phyloP scores from a whole-genome alignment of 2,329 filamentous ascomycete genomes.

The Talaromyces sp. region DNA sequence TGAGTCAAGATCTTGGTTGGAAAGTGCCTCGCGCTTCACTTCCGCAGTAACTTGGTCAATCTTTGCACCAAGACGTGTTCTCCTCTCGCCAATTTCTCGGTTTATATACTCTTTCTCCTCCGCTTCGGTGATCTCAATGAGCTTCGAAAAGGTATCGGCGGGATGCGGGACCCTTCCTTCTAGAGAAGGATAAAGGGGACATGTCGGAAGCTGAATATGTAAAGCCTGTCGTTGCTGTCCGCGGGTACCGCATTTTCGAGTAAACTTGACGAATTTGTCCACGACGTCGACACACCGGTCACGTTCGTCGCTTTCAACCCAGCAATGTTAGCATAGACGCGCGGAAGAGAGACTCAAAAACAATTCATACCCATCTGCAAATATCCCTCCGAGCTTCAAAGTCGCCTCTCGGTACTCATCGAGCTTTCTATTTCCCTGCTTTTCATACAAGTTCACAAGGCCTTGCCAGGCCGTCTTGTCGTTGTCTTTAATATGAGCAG shows the following conservation, averaged over 20 bases:
- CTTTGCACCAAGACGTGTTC: conserved; percentile 79
- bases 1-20: conserved; percentile 68
- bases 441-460: conserved; percentile 78
- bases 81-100: conserved; percentile 78
- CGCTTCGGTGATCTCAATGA: conserved; percentile 76
- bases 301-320: conserved; percentile 47
- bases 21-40: conserved; percentile 79
- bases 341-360: neutral
- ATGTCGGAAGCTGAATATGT: conserved; percentile 70
- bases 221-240: conserved; percentile 72
- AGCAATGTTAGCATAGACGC: neutral
- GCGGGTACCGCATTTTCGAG: conserved; percentile 65
- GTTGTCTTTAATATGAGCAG: conserved; percentile 64
- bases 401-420: conserved; percentile 69
- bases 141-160: conserved; percentile 70
- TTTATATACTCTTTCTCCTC: conserved; percentile 90
- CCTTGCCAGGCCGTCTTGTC: conserved; percentile 91
- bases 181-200: conserved; percentile 72
- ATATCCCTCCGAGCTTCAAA: conserved; percentile 69
- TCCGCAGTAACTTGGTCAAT: conserved; percentile 78
- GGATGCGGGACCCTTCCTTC: conserved; percentile 81
- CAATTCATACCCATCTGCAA: conserved; percentile 55
- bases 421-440: conserved; percentile 64
- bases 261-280: conserved; percentile 73
- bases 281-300: conserved; percentile 59